These are phyloP conservation scores for Aeschynomene evenia DNA, from an alignment of 306 rosid genomes.

Conservation along the genomic window DNA sequence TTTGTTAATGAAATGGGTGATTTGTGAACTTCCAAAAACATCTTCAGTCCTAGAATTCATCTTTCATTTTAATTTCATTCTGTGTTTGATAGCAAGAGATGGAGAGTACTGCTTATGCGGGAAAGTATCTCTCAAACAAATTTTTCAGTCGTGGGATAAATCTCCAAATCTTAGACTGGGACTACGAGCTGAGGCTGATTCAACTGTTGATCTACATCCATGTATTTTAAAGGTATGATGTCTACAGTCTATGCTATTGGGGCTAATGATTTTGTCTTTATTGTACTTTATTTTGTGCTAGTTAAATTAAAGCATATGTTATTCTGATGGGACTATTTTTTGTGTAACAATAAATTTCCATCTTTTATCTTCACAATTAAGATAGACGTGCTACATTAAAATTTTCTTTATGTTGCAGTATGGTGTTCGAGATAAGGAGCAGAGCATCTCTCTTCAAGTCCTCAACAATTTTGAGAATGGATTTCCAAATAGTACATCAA, in stretches of 20 bases:
- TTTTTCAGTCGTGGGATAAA: constrained; percentile 54
- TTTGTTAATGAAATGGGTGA: constrained; percentile 10
- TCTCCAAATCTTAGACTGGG: constrained; percentile 59
- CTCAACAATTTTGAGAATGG: constrained; percentile 43
- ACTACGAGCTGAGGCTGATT: constrained; percentile 58
- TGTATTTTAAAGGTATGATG: constrained; percentile 67
- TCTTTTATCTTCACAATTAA: constrained; percentile 18
- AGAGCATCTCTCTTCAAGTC: constrained; percentile 53
- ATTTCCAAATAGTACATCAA: constrained; percentile 43
- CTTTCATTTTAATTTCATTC: constrained; percentile 24
- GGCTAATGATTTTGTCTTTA: constrained; percentile 14
- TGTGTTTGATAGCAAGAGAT: constrained; percentile 47
- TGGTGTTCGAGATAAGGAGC: constrained; percentile 52
- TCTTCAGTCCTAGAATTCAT: not conserved
- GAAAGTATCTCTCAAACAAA: constrained; percentile 61
- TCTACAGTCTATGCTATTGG: not conserved
- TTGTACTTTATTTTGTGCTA: constrained; percentile 23
- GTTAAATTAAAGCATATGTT: constrained; percentile 18
- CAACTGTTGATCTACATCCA: constrained; percentile 54
- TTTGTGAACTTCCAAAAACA: constrained; percentile 1
- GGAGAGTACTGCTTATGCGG: constrained; percentile 65
- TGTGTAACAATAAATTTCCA: not conserved
- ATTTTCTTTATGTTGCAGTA: constrained; percentile 49
- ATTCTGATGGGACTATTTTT: not conserved
- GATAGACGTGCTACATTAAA: not conserved